A percentile compares a stretch with the other conserved stretches of the same genome.
phyloP scores from a whole-genome alignment of 2,329 filamentous ascomycete genomes.

The Fusarium buxicola region DNA sequence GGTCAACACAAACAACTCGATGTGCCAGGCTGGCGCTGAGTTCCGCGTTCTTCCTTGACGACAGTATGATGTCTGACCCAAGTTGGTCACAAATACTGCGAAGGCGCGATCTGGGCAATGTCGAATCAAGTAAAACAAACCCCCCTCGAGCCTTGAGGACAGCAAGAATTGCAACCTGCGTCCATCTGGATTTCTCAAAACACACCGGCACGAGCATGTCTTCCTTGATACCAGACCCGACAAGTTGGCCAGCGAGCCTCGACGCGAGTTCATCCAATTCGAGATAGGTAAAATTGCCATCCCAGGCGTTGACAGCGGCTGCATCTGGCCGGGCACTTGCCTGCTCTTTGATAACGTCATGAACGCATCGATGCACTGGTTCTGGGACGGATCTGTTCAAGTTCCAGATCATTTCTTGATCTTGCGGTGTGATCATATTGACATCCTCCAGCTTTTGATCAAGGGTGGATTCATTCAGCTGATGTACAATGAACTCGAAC shows the following conservation, averaged over 20 bases:
- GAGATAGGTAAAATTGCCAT: slow-evolving; percentile 40
- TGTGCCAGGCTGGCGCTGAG: too few relatives aligned
- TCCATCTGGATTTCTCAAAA: slow-evolving; percentile 25
- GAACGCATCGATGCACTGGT: slow-evolving; percentile 11
- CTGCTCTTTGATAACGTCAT: slow-evolving; percentile 31
- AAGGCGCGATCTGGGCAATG: too few relatives aligned
- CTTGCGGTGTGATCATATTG: background rate
- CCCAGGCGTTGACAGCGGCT: slow-evolving; percentile 41
- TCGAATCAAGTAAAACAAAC: too few relatives aligned
- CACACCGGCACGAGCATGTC: slow-evolving; percentile 13
- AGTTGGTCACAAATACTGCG: too few relatives aligned
- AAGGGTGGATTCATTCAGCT: background rate
- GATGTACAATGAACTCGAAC: slow-evolving; percentile 1
- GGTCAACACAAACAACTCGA: too few relatives aligned
- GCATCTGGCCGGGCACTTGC: slow-evolving; percentile 10
- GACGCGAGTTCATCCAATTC: slow-evolving; percentile 19
- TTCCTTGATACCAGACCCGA: background rate
- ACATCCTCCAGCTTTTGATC: background rate
- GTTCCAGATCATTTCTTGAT: slow-evolving; percentile 18
- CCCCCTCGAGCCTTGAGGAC: too few relatives aligned
- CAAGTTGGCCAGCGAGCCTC: slow-evolving; percentile 12
- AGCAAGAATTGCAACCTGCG: too few relatives aligned
- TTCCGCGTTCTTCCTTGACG: too few relatives aligned
- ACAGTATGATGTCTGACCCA: too few relatives aligned
- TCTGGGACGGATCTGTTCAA: slow-evolving; percentile 29